Evolutionary conservation across 305 asterid genomes (phyloP).

Genomic region (Caryopteris hybrid): DNA sequence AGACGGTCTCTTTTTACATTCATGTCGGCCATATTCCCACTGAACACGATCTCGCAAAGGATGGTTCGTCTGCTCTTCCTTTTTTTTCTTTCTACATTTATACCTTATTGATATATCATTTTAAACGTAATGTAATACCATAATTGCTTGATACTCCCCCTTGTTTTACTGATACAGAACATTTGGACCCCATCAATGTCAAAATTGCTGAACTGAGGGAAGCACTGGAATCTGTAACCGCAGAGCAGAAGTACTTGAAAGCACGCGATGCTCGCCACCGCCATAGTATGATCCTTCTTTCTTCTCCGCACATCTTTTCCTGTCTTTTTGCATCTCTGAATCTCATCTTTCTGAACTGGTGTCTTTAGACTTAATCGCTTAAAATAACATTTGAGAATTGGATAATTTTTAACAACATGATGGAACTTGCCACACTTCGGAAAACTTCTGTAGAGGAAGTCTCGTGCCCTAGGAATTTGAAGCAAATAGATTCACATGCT

Average conservation of each 20-base stretch:
- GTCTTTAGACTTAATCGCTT: background rate
- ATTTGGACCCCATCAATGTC: constrained; percentile 91
- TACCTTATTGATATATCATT: background rate
- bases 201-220: constrained; percentile 94
- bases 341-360: background rate
- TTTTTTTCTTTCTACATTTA: background rate
- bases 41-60: constrained; percentile 89
- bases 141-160: constrained; percentile 6
- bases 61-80: constrained; percentile 67
- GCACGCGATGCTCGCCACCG: constrained; percentile 98
- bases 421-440: background rate
- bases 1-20: constrained; percentile 90
- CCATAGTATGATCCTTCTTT: constrained; percentile 50
- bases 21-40: constrained; percentile 89
- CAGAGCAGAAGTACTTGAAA: constrained; percentile 83
- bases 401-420: background rate
- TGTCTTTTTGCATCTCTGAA: background rate
- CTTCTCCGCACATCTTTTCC: background rate
- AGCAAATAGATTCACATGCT: background rate
- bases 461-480: background rate
- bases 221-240: constrained; percentile 86
- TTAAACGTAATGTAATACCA: background rate
- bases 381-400: background rate
- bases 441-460: background rate
- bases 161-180: constrained; percentile 42